These are phyloP conservation scores for Saccharomycopsis schoenii DNA, from an alignment of 805 yeast species.

Conservation along the genomic window DNA sequence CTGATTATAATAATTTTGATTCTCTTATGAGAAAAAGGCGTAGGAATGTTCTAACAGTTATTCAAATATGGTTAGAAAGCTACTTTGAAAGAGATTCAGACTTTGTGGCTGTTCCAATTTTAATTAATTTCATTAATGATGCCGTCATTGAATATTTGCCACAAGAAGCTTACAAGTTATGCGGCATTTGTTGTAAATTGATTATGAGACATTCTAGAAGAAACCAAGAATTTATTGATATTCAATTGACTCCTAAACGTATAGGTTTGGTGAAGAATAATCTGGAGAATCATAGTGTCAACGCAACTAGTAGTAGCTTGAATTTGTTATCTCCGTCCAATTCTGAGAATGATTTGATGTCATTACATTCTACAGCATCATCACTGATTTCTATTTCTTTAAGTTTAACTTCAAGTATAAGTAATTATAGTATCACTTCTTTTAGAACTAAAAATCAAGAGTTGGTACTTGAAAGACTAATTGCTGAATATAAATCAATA, in stretches of 20 bases:
- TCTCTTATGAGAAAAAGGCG: slow-evolving; percentile 49
- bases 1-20: slow-evolving; percentile 21
- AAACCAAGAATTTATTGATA: slow-evolving; percentile 8
- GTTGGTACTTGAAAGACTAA: slow-evolving; percentile 35
- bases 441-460: slow-evolving; percentile 28
- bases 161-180: slow-evolving; percentile 49
- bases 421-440: slow-evolving; percentile 37
- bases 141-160: slow-evolving; percentile 56
- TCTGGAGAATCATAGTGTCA: slow-evolving; percentile 23
- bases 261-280: slow-evolving; percentile 21
- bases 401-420: slow-evolving; percentile 64
- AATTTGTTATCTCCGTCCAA: slow-evolving; percentile 28
- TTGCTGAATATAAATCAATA: slow-evolving; percentile 43
- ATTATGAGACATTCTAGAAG: slow-evolving; percentile 35
- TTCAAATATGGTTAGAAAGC: slow-evolving; percentile 82
- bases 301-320: slow-evolving; percentile 46
- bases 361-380: slow-evolving; percentile 32
- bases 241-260: slow-evolving; percentile 16
- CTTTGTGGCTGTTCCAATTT: slow-evolving; percentile 50
- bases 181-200: slow-evolving; percentile 53
- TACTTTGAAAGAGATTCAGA: slow-evolving; percentile 71
- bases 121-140: slow-evolving; percentile 73
- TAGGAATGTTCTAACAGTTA: slow-evolving; percentile 54
- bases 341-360: slow-evolving; percentile 23
- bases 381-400: slow-evolving; percentile 30